Evolutionary conservation across 108 stramenopile species (phyloP).

Genomic region (Cyclotella distinguenda): DNA sequence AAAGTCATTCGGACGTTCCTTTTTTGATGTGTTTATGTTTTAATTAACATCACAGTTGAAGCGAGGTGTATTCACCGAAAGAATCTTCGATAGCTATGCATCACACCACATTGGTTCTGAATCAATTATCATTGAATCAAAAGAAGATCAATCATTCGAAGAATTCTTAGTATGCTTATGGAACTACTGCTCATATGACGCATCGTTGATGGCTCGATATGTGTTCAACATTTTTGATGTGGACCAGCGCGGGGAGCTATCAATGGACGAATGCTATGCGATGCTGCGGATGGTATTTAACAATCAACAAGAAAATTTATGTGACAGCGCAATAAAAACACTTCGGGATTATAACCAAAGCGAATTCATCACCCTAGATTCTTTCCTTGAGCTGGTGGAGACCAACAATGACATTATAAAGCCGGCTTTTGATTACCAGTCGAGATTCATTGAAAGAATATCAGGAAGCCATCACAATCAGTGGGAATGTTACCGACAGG

Average conservation of each 20-base stretch:
- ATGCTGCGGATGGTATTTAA: slow-evolving; percentile 49
- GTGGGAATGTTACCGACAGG: slow-evolving; percentile 11
- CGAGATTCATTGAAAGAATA: slow-evolving; percentile 15
- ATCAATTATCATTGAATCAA: background rate
- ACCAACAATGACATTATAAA: slow-evolving; percentile 23
- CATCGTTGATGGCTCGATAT: slow-evolving; percentile 36
- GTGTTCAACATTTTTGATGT: slow-evolving; percentile 61
- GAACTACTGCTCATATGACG: slow-evolving; percentile 65
- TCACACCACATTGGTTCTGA: background rate
- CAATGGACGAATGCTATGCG: slow-evolving; percentile 46
- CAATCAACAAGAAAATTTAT: background rate
- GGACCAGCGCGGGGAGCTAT: slow-evolving; percentile 36
- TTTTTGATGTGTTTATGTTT: background rate
- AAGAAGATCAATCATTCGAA: slow-evolving; percentile 1
- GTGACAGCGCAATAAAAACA: slow-evolving; percentile 9
- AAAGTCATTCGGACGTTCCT: too few relatives aligned
- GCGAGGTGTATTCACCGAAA: slow-evolving; percentile 9
- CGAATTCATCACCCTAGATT: slow-evolving; percentile 18
- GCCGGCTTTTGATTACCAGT: slow-evolving; percentile 55
- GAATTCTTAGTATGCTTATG: slow-evolving; percentile 28
- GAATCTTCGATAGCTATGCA: slow-evolving; percentile 12
- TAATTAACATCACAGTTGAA: background rate
- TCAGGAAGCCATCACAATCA: background rate
- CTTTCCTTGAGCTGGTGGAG: slow-evolving; percentile 26
- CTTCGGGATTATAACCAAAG: slow-evolving; percentile 7